Base-by-base conservation (phyloP, 352 stramenopile species). In the Pythium myriotylum region DNA sequence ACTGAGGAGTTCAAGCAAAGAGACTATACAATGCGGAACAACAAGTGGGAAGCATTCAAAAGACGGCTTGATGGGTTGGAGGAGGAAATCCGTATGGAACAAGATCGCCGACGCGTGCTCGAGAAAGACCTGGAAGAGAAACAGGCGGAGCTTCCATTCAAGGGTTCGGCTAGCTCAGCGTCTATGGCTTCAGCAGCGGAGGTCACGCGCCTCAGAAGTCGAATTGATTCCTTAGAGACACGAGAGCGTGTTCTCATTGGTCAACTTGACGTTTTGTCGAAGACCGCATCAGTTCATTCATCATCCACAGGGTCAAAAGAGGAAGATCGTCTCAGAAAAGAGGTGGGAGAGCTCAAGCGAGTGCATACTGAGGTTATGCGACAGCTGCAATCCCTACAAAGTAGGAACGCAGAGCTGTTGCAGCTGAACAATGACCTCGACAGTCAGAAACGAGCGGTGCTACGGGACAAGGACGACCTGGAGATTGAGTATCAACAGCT, bases 21-120 rank as follows among this genome's bases (percentile, higher is more conserved):
- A 3, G 86, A 94, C 42, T 66, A 77, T 52, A 77, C 70, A 6
- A 72, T 68, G n/a, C 73, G 80, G 27, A 88, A 89, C 40, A 67
- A 76, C 4, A 88, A 85, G 29, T 89, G 78, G 71, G 83, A 91
- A 7, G 72, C 74, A 19, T 92, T 94, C 64, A 76, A 77, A 32
- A 89, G 81, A 53, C 83, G 86, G 2, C 65, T 94, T 4, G 77
- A 92, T 37, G 60, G 67, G 7, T 45, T 94, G 1, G 85, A 92
- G 65, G 76, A 81, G 6, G 85, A 89, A 29, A 73, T 92, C 32
- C 67, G 62, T 19, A 61, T 65, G 23, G 80, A 89, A 32, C 78
- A 88, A 26, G 56, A 82, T 43, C 75, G 72, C 2, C 77, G 83
- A 8, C 77, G 81, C 22, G 67, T 79, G 26, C 46, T 90, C 5